These are phyloP conservation scores for Elsinoe necatrix DNA, from an alignment of 2,329 filamentous ascomycete species.

Conservation along the genomic window DNA sequence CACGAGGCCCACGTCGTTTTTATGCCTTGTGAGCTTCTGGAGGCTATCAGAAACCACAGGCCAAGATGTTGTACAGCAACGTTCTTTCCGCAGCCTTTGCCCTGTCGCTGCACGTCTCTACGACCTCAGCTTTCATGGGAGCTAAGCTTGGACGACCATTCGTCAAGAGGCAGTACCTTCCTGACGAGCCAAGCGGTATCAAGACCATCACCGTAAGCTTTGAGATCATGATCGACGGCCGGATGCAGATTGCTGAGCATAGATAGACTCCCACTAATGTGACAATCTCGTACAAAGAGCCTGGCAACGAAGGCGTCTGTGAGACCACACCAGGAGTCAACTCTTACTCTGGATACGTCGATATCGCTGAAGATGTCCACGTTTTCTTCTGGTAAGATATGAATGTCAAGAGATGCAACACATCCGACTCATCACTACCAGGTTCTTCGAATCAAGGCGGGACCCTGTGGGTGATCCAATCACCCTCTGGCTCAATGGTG, in stretches of 20 bases:
- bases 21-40: background rate
- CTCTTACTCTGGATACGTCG: constrained; percentile 38
- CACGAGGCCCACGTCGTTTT: background rate
- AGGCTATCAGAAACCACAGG: background rate
- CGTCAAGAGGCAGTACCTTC: constrained; percentile 24
- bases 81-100: constrained; percentile 4
- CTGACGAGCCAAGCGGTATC: constrained; percentile 36
- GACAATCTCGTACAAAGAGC: constrained; percentile 45
- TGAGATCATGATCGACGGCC: no score
- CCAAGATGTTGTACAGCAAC: constrained; percentile 12
- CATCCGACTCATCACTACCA: background rate
- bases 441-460: constrained; percentile 52
- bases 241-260: background rate
- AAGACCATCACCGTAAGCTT: constrained; percentile 32
- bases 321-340: constrained; percentile 47
- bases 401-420: background rate
- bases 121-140: constrained; percentile 9
- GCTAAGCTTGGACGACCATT: constrained; percentile 12
- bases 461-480: constrained; percentile 49
- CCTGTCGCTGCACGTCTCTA: constrained; percentile 11
- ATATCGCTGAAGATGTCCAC: constrained; percentile 28
- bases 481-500: constrained; percentile 53
- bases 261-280: constrained; percentile 33
- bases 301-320: constrained; percentile 40
- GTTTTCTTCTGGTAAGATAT: constrained; percentile 46